A percentile compares a stretch with the other conserved stretches of the same genome.
These are phyloP conservation scores for Penicillium steckii DNA, from an alignment of 495 filamentous ascomycete species.

Conservation along the genomic window DNA sequence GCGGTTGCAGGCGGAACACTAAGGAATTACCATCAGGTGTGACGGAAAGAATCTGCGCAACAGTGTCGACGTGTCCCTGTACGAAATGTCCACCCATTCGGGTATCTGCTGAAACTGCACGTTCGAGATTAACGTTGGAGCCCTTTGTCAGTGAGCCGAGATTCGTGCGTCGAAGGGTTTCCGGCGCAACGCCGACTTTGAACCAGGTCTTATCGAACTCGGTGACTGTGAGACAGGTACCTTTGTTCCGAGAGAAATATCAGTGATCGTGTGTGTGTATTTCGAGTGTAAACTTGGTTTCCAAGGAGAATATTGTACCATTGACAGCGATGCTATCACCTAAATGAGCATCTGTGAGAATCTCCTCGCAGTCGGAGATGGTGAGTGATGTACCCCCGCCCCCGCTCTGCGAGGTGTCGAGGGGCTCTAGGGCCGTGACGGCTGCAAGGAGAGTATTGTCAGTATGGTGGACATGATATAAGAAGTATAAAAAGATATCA, in stretches of 20 bases:
- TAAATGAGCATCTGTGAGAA: constrained; percentile 78
- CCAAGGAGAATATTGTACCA: constrained; percentile 44
- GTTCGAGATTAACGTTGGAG: constrained; percentile 82
- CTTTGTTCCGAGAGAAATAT: constrained; percentile 29
- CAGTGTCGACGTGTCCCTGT: constrained; percentile 93
- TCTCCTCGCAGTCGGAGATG: constrained; percentile 69
- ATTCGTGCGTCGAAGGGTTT: constrained; percentile 95
- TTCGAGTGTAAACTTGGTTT: background rate
- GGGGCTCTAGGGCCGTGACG: constrained; percentile 75
- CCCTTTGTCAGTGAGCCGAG: constrained; percentile 64
- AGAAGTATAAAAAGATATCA: background rate
- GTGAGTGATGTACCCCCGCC: constrained; percentile 85
- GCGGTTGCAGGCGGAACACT: constrained; percentile 77
- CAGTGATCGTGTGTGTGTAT: constrained; percentile 4
- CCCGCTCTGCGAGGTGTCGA: constrained; percentile 66
- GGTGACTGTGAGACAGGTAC: constrained; percentile 89
- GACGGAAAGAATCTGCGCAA: constrained; percentile 66
- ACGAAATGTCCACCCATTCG: constrained; percentile 75
- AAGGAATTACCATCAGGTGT: constrained; percentile 83
- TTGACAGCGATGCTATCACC: constrained; percentile 94
- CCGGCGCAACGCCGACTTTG: constrained; percentile 92
- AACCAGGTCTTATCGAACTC: constrained; percentile 67
- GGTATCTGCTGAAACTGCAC: constrained; percentile 82
- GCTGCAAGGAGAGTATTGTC: constrained; percentile 46
- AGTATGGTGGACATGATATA: constrained; percentile 4